Evolutionary conservation across 345 rosid species (phyloP), one percentile per base, ranked within the genome.

Genomic region (Crucihimalaya himalaica): DNA sequence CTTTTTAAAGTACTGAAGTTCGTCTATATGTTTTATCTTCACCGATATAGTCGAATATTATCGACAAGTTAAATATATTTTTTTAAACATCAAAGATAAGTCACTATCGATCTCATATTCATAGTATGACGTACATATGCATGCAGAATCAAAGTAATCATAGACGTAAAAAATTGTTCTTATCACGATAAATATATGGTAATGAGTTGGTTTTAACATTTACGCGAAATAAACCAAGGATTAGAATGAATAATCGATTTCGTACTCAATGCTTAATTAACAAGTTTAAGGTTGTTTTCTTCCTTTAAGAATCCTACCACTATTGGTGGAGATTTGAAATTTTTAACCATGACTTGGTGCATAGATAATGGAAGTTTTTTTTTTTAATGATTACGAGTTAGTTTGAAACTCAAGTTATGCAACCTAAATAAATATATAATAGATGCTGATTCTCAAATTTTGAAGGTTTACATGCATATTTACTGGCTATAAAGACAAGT

Each of bases 181-280:
- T 34, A 46, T 57, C 60, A 35, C 51, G 46, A 20, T 20, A 63
- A 28, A 31, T 28, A 25, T 64, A 19, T 23, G 40, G 78, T 58
- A 64, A 23, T 74, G 72, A 74, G 43, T 66, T 66, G 11, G 54
- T 66, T 67, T 50, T 51, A 5, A 50, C 3, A 28, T 15, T 75
- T 60, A 75, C 79, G 79, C 63, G 60, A 66, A 46, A 50, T n/a
- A n/a, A 40, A 67, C 5, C 60, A 51, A 75, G 34, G 45, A 48
- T 66, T 57, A 37, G 35, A 57, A 47, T 65, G 14, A 47, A 16
- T 46, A 13, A 35, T 42, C 18, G 27, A 6, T n/a, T 13, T 50
- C 18, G 50, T 56, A 66, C 20, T 35, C 68, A 66, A 66, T 75
- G 68, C 78, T 75, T 75, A 67, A 6, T 2, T 40, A 75, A 21